Evolutionary conservation across 225 moss, liverwort and hornwort species (phyloP), one percentile per base, ranked within the genome.

Genomic region (Bryum argenteum): DNA sequence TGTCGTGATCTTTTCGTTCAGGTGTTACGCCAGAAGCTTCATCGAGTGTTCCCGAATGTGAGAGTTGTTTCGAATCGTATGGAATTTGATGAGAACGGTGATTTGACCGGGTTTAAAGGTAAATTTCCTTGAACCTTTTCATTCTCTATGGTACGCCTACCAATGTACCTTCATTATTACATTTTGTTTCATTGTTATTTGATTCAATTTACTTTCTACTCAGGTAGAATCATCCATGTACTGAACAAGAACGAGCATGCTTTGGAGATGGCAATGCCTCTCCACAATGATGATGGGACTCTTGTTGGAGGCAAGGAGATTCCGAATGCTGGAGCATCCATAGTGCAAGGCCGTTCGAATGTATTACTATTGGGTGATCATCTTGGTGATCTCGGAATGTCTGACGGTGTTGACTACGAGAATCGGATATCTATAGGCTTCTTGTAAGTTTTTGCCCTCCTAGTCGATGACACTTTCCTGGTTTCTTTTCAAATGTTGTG

Each of bases 321-420:
- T 24, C 67, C 75, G 11, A 52, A 67, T 51, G 69, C 23, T 48
- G 90, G 88, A 62, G 82, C 86, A 41, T 84, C 82, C 12, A 78
- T 92, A 62, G 87, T 92, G 17, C 78, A 88, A 81, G 92, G 92
- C 19, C 90, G 90, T 54, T 88, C 85, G 44, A 92, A 92, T 62
- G 90, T 92, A 24, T 62, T 92, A 75, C 79, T 92, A 9, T 59
- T 92, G 77, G 92, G 92, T 59, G 90, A 92, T 75, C 92, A 92
- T 77, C 78, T 92, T 48, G 92, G 92, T 18, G 92, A 92, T 73
- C 92, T 92, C 72, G 92, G 92, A 65, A 92, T 92, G 92, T 92
- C 92, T 1, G 92, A 92, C 58, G 90, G 92, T 19, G 76, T 90
- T 66, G 80, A 86, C 23, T 90, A 88, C 14, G 90, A 84, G 12